phyloP scores from a whole-genome alignment of 495 filamentous ascomycete species.

The Venustampulla echinocandica region DNA sequence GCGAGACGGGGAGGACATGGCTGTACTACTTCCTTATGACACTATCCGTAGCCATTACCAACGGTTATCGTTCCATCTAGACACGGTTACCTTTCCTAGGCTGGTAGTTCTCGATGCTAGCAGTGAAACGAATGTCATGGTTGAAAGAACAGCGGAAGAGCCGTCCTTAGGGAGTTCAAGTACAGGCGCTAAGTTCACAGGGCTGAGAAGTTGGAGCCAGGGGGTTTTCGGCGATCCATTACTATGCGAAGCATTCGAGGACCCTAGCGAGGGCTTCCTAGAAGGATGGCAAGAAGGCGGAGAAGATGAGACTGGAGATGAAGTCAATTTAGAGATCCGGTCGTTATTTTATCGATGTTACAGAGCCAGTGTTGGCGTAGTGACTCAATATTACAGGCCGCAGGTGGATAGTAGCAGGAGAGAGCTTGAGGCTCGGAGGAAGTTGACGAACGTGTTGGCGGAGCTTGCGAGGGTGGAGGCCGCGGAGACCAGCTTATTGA shows the following conservation, averaged over 20 bases:
- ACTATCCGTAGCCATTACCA: constrained; percentile 46
- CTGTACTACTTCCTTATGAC: constrained; percentile 57
- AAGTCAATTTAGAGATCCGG: constrained; percentile 26
- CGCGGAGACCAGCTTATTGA: constrained; percentile 13
- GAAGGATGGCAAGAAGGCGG: constrained; percentile 28
- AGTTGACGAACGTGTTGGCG: constrained; percentile 30
- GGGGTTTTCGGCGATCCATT: constrained; percentile 53
- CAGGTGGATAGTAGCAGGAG: constrained; percentile 31
- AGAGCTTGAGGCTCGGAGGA: constrained; percentile 38
- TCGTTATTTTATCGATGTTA: constrained; percentile 42
- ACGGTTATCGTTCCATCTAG: constrained; percentile 40
- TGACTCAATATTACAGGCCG: constrained; percentile 40
- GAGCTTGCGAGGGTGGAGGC: constrained; percentile 29
- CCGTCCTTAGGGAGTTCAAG: constrained; percentile 9
- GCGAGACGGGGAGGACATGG: constrained; percentile 62
- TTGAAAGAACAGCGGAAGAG: constrained; percentile 33
- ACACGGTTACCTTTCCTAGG: constrained; percentile 46
- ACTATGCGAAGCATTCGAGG: constrained; percentile 40
- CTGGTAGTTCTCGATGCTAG: constrained; percentile 48
- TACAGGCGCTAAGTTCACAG: constrained; percentile 8
- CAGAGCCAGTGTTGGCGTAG: constrained; percentile 35
- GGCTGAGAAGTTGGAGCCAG: constrained; percentile 37
- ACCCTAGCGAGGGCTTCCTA: constrained; percentile 36
- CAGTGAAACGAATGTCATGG: constrained; percentile 46
- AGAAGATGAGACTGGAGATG: constrained; percentile 29